Evolutionary conservation across 2,329 filamentous ascomycete genomes (phyloP), one percentile per base, ranked within the genome.

Genomic region (Colletotrichum eremochloae): DNA sequence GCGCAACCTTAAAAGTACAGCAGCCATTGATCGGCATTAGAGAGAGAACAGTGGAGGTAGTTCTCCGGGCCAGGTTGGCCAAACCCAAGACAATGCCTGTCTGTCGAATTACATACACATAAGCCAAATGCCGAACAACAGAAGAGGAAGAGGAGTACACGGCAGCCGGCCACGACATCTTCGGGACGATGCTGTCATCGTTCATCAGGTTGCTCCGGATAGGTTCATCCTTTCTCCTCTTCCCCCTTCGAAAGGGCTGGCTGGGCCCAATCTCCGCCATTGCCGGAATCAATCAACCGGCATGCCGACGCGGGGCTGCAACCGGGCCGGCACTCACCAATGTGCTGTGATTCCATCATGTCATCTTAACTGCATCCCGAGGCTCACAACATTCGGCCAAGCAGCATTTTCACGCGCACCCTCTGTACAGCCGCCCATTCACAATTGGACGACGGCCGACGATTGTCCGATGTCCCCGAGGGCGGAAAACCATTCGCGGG

Each of bases 291-390:
- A 68, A 68, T n/a, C 40, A 60, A 40, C 18, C 69, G 69, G 44
- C 65, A 63, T 57, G 18, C 7, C 40, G 40, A 68, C 67, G 69
- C 69, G 69, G 69, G 69, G 69, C 36, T 63, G 65, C 63, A 63
- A 52, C 63, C 57, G 57, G 57, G 31, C 68, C 58, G 65, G 40
- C 40, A 44, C 42, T 63, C 12, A 67, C 58, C 7, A 61, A 56
- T 44, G 40, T 56, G 57, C 61, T 56, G 20, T 56, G 48, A 48
- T 48, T 63, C 63, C 29, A 53, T 38, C 68, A 71, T 58, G 65
- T 63, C 69, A 71, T 68, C 52, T 33, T 24, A 57, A 31, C 31
- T 40, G 48, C 44, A 20, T 29, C 44, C 44, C 53, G 44, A 38
- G 46, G 20, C 20, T 14, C 52, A 46, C 36, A 36, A 53, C 20